Evolutionary conservation across 805 yeast species (phyloP), one percentile per base, ranked within the genome.

Genomic region (Kazachstania bromeliacearum): DNA sequence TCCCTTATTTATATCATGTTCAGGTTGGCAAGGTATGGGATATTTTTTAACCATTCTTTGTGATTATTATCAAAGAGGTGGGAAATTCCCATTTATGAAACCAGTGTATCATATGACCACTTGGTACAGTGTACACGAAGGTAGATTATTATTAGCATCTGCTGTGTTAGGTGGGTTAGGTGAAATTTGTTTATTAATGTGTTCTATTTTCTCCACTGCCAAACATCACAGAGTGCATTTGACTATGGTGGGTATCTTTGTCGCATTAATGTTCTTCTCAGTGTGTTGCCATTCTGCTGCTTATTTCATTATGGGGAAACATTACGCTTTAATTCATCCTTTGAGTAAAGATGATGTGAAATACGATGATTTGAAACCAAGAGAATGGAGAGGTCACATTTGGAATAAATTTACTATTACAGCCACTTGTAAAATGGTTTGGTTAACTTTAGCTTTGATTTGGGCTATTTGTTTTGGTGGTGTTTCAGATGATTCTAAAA

Each of bases 1-100:
- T 55, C 94, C 95, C 1, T 59, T 88, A 15, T 89, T 89, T 59
- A 85, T 88, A 26, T 62, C 80, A 13, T 79, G 94, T 48, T 67
- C 84, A 2, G 84, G 79, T 0, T 68, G 77, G 53, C 95, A 85
- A 61, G 94, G 87, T 10, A 61, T 83, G 4, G 76, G 82, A 45
- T 83, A 75, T 44, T 74, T 76, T 25, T 66, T 83, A 25, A 68
- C 87, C 1, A 59, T 82, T 21, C 57, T 73, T 4, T 64, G 76
- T 44, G 95, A 84, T 52, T 73, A 71, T 44, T 66, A 63, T 40
- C 70, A 84, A 27, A 65, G 95, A 25, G 57, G 57, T 23, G 62
- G 63, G 9, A 72, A 71, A 13, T 33, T 18, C 41, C 41, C 40
- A 35, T 33, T 22, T 34, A 27, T 18, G 5, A 25, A 21, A 9